Evolutionary conservation across 441 rosid genomes (phyloP).

Genomic region (Pelargonium fulgidum): DNA sequence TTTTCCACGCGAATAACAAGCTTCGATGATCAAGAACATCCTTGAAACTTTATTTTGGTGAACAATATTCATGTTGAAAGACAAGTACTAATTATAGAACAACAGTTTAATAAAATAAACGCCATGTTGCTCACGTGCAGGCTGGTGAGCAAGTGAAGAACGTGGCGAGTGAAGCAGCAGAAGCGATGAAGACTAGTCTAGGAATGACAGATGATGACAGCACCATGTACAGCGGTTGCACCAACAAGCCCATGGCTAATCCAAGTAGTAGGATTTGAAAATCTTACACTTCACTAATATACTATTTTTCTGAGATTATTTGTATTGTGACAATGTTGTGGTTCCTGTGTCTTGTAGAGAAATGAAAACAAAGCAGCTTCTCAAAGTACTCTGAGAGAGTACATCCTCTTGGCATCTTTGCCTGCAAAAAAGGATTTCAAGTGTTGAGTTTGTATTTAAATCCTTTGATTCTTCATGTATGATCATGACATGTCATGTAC

Average conservation of each 20-base stretch:
- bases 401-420: background rate
- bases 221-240: slow-evolving; percentile 22
- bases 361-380: slow-evolving; percentile 1
- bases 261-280: background rate
- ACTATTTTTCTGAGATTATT: no score
- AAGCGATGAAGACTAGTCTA: slow-evolving; percentile 44
- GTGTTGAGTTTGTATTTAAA: background rate
- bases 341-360: background rate
- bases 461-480: background rate
- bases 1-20: no score
- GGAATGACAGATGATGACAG: slow-evolving; percentile 34
- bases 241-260: slow-evolving; percentile 20
- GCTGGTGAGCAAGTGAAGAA: slow-evolving; percentile 47
- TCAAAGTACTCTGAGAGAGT: background rate
- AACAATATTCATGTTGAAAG: background rate
- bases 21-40: no score
- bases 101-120: background rate
- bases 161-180: slow-evolving; percentile 56
- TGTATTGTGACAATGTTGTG: no score
- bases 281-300: background rate
- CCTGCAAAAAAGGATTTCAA: background rate
- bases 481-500: no score
- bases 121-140: slow-evolving; percentile 19
- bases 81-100: background rate
- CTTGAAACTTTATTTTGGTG: no score